Conservation (phyloP, 2,329 filamentous ascomycete species). For the Ophioceras dolichostomum region DNA sequence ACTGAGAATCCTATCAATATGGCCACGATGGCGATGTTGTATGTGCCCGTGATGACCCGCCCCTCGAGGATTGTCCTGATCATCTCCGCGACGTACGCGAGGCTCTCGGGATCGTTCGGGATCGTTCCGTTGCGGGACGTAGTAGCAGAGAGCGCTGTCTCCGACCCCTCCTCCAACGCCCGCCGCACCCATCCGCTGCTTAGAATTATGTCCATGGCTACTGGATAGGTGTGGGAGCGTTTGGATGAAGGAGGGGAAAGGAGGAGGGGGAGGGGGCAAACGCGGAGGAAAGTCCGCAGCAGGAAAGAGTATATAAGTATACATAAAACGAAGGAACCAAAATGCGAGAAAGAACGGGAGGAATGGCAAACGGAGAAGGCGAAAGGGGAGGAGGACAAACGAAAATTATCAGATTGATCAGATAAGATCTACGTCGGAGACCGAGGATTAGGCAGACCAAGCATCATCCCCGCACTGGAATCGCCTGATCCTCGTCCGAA, state of each 20-base stretch:
- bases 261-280: too few relatives aligned
- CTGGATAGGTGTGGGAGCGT: too few relatives aligned
- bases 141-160: not conserved
- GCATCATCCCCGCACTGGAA: too few relatives aligned
- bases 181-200: not conserved
- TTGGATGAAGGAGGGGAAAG: too few relatives aligned
- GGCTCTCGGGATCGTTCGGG: not conserved
- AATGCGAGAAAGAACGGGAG: not conserved
- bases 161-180: not conserved
- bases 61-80: constrained; percentile 8
- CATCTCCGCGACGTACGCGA: constrained; percentile 2
- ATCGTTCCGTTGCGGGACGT: not conserved
- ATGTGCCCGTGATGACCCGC: constrained; percentile 17
- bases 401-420: not conserved
- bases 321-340: not conserved
- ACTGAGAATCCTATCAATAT: constrained; percentile 16
- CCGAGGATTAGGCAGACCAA: too few relatives aligned
- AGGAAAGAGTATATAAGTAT: too few relatives aligned
- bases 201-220: not conserved
- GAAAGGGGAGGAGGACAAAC: too few relatives aligned
- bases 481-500: too few relatives aligned
- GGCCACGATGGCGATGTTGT: constrained; percentile 20
- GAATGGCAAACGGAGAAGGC: too few relatives aligned
- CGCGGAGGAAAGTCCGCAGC: too few relatives aligned
- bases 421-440: not conserved